A percentile compares a stretch with the other conserved stretches of the same genome.
These are phyloP conservation scores for Phytophthora niederhauseri DNA, from an alignment of 352 stramenopile species.

Conservation along the genomic window DNA sequence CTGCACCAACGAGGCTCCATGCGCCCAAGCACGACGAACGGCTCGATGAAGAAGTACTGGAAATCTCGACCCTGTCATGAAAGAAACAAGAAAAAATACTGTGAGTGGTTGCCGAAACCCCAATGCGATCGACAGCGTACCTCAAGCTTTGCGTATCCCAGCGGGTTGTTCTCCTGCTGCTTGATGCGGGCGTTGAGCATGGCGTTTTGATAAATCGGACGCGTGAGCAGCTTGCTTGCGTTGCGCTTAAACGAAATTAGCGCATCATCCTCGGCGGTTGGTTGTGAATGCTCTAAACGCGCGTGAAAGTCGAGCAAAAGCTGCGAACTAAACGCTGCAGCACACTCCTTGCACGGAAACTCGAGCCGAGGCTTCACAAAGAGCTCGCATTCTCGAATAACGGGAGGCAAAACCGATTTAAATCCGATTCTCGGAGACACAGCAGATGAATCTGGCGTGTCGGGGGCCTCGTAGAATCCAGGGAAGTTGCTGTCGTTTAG, in stretches of 20 bases:
- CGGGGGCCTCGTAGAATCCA: constrained; percentile 38
- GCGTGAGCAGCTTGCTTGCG: constrained; percentile 47
- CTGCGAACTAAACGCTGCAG: constrained; percentile 55
- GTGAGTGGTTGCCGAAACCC: constrained; percentile 11
- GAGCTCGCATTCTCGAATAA: constrained; percentile 65
- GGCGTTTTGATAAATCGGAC: constrained; percentile 54
- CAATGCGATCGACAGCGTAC: constrained; percentile 29
- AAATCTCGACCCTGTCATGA: constrained; percentile 55
- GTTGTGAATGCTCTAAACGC: constrained; percentile 41
- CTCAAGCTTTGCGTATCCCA: constrained; percentile 81
- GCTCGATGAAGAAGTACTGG: constrained; percentile 74
- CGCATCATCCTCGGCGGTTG: constrained; percentile 5
- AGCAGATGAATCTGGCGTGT: constrained; percentile 36
- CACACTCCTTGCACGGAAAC: constrained; percentile 58
- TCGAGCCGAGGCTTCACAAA: constrained; percentile 56
- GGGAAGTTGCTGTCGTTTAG: constrained; percentile 31
- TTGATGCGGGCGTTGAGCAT: constrained; percentile 49
- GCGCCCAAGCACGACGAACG: constrained; percentile 68
- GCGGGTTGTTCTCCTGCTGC: constrained; percentile 32
- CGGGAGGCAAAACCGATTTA: constrained; percentile 31
- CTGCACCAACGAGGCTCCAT: constrained; percentile 55
- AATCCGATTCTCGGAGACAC: constrained; percentile 14
- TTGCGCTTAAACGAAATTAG: constrained; percentile 34
- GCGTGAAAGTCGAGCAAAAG: constrained; percentile 60
- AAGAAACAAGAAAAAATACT: constrained; percentile 3